phyloP scores from a whole-genome alignment of 352 stramenopile genomes.

The Pythium graminicola region DNA sequence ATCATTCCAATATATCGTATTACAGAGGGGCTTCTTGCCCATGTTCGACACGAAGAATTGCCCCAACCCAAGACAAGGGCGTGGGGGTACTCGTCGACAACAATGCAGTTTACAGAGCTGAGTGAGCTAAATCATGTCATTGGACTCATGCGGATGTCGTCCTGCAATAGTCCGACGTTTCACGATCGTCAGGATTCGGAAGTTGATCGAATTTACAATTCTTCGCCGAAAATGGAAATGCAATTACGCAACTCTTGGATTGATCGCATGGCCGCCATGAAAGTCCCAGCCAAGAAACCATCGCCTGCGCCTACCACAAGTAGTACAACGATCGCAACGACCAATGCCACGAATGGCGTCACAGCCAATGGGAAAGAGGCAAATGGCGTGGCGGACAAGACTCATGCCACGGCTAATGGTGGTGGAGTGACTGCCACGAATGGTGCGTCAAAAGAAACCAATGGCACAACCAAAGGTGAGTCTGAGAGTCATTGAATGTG shows the following conservation, averaged over 20 bases:
- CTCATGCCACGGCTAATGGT: conserved; percentile 3
- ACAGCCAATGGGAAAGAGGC: conserved; percentile 12
- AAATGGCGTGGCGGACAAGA: conserved; percentile 10
- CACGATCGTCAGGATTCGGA: conserved; percentile 87
- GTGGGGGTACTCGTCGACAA: too few relatives aligned
- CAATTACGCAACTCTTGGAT: conserved; percentile 86
- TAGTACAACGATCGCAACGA: background rate
- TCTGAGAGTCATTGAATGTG: background rate
- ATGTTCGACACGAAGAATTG: too few relatives aligned
- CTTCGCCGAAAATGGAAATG: conserved; percentile 83
- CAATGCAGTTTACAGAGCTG: conserved; percentile 86
- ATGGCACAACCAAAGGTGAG: conserved; percentile 3
- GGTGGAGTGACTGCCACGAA: background rate
- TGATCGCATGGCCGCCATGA: conserved; percentile 79
- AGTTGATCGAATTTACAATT: conserved; percentile 87
- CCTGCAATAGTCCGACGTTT: conserved; percentile 84
- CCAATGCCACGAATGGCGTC: conserved; percentile 2
- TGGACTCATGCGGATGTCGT: conserved; percentile 66
- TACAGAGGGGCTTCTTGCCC: too few relatives aligned
- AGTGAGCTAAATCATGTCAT: conserved; percentile 83
- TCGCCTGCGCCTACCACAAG: conserved; percentile 17
- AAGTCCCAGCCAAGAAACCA: conserved; percentile 56
- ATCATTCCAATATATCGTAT: too few relatives aligned
- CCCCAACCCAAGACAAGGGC: too few relatives aligned
- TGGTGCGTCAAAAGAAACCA: background rate